Base-by-base conservation (phyloP, 768 basidiomycete genomes). In the Suillus discolor region DNA sequence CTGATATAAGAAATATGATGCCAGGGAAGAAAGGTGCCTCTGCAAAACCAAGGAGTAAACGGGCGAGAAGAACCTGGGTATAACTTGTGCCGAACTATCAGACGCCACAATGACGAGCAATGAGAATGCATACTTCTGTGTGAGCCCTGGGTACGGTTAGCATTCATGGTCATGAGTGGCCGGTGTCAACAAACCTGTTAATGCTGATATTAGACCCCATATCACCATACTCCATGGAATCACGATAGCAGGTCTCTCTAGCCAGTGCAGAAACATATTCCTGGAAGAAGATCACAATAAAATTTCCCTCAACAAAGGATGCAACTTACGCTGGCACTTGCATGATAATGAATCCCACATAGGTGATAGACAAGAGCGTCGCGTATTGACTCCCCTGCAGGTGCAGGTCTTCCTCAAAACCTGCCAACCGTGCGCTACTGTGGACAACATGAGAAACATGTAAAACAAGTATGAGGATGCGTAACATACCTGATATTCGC, bases 311-410 rank as follows among this genome's bases (percentile, higher is more conserved):
- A 2, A 34, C 12, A 12, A 55, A 34, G 53, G 34, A n/a, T 2
- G 31, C 31, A 55, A 76, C 86, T 70, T 66, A 87, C 86, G 86
- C 87, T 36, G 89, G 89, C 66, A 91, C 81, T 72, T 91, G 90
- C 88, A 90, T 90, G 53, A 89, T 76, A 62, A 89, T 88, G 69
- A 89, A 90, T 36, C 87, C 88, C 44, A 88, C 82, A 70, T 87
- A 87, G 59, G 88, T 79, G 63, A 89, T 84, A 38, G 87, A 87
- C 25, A 91, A 76, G 11, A 91, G 72, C 0, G 89, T 89, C 5
- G 86, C 82, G 70, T 89, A 92, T 69, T 91, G 79, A 66, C 79
- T 75, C 25, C 84, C 86, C 65, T 82, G 75, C 16, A 91, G 80
- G 34, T 83, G 73, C 16, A 91, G 79, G 72, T 91, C 89, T 62